These are phyloP conservation scores for Moesziomyces globuligerus DNA, from an alignment of 1,284 basidiomycete genomes.

Conservation along the genomic window DNA sequence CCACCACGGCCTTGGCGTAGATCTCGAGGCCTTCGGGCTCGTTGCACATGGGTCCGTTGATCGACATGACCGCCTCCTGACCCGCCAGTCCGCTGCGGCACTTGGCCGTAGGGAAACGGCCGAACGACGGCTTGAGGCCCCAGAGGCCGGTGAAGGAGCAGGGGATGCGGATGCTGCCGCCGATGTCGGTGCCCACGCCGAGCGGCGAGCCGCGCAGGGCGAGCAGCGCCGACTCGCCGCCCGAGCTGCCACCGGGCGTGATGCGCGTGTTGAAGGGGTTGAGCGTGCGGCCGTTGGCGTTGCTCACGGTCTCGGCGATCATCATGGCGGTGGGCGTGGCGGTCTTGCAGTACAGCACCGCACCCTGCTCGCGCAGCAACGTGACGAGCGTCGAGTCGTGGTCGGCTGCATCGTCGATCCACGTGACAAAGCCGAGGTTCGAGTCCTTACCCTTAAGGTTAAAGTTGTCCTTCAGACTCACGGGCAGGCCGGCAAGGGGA, in stretches of 20 bases:
- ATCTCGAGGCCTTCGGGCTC: conserved; percentile 37
- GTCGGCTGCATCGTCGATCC: conserved; percentile 32
- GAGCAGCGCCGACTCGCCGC: conserved; percentile 53
- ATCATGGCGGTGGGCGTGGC: conserved; percentile 47
- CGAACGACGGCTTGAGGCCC: conserved; percentile 48
- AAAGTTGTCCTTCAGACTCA: conserved; percentile 48
- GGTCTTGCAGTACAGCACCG: conserved; percentile 51
- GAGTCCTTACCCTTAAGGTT: conserved; percentile 40
- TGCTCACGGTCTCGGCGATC: conserved; percentile 47
- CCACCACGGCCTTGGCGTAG: conserved; percentile 46
- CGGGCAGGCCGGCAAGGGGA: conserved; percentile 38
- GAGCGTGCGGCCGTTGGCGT: conserved; percentile 45
- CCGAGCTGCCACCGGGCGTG: conserved; percentile 48
- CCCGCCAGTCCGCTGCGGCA: conserved; percentile 43
- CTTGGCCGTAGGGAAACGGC: conserved; percentile 41
- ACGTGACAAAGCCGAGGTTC: conserved; percentile 43
- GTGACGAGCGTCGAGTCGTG: conserved; percentile 43
- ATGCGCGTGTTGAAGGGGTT: conserved; percentile 36
- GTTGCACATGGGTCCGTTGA: conserved; percentile 53
- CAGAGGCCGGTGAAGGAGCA: conserved; percentile 41
- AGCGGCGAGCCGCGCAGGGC: conserved; percentile 40
- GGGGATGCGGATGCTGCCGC: conserved; percentile 52
- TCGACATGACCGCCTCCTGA: conserved; percentile 43
- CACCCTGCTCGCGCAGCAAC: conserved; percentile 36
- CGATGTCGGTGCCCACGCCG: conserved; percentile 53